Evolutionary conservation across 352 stramenopile genomes (phyloP), one percentile per base, ranked within the genome.

Genomic region (Thraustochytrium striatum): DNA sequence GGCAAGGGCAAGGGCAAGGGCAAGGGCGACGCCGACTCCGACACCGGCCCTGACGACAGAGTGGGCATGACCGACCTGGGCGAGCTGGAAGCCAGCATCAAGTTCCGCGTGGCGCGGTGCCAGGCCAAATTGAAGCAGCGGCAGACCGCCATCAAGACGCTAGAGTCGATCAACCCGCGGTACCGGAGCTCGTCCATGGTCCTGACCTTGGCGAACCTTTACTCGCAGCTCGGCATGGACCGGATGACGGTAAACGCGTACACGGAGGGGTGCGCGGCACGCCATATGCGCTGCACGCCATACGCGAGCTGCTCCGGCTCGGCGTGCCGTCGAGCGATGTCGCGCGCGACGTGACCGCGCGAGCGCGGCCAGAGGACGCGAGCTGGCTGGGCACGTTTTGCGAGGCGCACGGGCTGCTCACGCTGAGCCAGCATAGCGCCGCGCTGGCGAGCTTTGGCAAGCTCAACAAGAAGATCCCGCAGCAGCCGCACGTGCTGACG

Each of bases 361-460:
- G 36, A 5, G 35, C 33, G 11, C 19, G 21, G 9, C n/a, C 32
- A 21, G 50, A 39, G 35, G 65, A 75, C 36, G 32, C 65, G 35
- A n/a, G 32, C 16, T 75, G 65, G 65, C 41, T 75, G 21, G 41
- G 52, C 32, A 30, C 41, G 33, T 75, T 75, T 41, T 11, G 58
- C 36, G 65, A 75, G 11, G 65, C 44, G 13, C 65, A 75, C 30
- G 65, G 44, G 5, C 44, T 61, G n/a, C 43, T 30, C 41, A 44
- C 16, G 11, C 25, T 72, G 1, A 75, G 52, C 25, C 44, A 75
- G 65, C 35, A 58, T 43, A 9, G 39, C 13, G 41, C 44, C n/a
- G 52, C 44, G n/a, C 65, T 58, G 39, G 30, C 65, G 50, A 21
- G 61, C 7, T 75, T 75, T 43, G 9, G 44, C 9, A 72, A 75